These are phyloP conservation scores for Leccinum pachyderme DNA, from an alignment of 1,284 basidiomycete genomes.

Conservation along the genomic window DNA sequence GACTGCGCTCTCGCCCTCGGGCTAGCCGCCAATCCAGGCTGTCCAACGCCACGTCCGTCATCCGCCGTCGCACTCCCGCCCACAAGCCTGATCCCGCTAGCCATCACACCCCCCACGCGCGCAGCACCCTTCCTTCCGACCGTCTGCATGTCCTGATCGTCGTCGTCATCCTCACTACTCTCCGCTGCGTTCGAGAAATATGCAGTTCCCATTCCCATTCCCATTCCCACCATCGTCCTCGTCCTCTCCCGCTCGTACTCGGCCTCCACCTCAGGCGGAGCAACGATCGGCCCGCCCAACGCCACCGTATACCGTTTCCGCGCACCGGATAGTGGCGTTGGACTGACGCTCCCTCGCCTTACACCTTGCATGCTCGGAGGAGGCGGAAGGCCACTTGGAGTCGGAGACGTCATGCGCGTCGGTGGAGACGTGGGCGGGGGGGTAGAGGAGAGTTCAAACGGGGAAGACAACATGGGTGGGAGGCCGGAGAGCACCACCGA, in stretches of 20 bases:
- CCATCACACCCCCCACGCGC: conserved; percentile 31
- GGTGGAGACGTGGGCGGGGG: conserved; percentile 23
- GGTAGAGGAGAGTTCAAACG: conserved; percentile 17
- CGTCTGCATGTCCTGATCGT: conserved; percentile 52
- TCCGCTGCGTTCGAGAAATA: conserved; percentile 44
- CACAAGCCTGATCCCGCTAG: conserved; percentile 27
- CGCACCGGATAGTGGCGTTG: conserved; percentile 49
- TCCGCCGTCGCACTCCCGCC: conserved; percentile 6
- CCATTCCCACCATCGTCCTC: conserved; percentile 26
- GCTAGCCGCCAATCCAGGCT: conserved; percentile 9
- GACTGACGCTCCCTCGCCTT: conserved; percentile 55
- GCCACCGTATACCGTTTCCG: conserved; percentile 81
- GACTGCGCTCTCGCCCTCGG: conserved; percentile 50
- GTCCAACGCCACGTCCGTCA: conserved; percentile 3
- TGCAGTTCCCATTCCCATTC: conserved; percentile 35
- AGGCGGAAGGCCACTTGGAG: conserved; percentile 30
- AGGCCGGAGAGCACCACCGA: conserved; percentile 32
- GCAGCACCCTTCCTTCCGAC: conserved; percentile 49
- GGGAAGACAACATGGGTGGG: conserved; percentile 24
- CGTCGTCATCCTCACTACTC: conserved; percentile 32
- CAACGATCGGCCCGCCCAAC: conserved; percentile 64
- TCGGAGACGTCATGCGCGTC: conserved; percentile 21
- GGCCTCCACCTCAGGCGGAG: conserved; percentile 40
- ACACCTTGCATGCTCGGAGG: conserved; percentile 33
- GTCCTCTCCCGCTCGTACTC: conserved; percentile 32